Percentiles rank a stretch among this genome's conserved stretches.
phyloP scores from a whole-genome alignment of 371 early-diverging fungal species.

The Mucor indicus region DNA sequence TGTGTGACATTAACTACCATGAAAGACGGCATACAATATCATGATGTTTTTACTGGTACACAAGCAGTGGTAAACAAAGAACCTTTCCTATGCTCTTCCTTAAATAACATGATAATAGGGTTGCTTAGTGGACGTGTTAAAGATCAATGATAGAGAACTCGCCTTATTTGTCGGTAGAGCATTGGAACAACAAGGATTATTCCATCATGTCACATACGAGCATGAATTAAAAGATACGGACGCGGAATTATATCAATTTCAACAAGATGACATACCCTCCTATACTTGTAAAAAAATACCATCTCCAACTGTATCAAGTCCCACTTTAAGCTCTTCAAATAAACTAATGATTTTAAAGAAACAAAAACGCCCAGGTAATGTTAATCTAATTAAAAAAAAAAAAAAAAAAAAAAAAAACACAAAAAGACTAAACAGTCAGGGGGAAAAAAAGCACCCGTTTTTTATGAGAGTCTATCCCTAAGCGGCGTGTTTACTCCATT shows the following conservation, averaged over 20 bases:
- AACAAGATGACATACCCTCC: background rate
- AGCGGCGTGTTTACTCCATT: constrained; percentile 63
- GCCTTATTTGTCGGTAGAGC: constrained; percentile 82
- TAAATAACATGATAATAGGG: constrained; percentile 22
- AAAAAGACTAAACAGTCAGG: background rate
- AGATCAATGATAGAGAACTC: constrained; percentile 77
- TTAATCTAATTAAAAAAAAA: background rate
- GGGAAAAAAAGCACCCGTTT: constrained; percentile 5
- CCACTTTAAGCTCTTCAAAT: too few species aligned
- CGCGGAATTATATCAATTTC: constrained; percentile 11
- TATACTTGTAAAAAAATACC: too few species aligned
- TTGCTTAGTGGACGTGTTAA: constrained; percentile 59
- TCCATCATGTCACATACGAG: constrained; percentile 80
- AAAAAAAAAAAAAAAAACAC: constrained; percentile 1
- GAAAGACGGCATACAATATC: constrained; percentile 78
- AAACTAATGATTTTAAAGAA: too few species aligned
- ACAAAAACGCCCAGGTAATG: too few species aligned
- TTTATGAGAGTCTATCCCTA: constrained; percentile 20
- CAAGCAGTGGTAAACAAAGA: constrained; percentile 70
- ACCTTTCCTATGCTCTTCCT: background rate
- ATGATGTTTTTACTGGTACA: constrained; percentile 73
- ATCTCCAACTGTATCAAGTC: too few species aligned
- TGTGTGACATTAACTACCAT: constrained; percentile 29
- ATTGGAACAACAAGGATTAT: constrained; percentile 75
- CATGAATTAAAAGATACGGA: constrained; percentile 70